A percentile compares a stretch with the other conserved stretches of the same genome.
Conservation (phyloP, 2,329 filamentous ascomycete species). For the Cyphellophora europaea region DNA sequence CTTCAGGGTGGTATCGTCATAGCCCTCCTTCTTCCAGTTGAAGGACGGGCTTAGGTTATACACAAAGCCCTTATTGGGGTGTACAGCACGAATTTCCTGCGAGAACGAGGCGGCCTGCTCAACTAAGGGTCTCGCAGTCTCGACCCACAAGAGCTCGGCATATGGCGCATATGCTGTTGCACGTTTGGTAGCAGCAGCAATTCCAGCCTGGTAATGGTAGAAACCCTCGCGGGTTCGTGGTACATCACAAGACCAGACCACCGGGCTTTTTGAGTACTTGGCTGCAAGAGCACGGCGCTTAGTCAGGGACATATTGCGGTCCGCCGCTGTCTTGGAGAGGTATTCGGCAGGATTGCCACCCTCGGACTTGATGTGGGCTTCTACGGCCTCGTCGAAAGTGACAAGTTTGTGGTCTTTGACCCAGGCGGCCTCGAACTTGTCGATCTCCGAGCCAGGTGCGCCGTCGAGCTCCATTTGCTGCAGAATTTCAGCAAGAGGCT, state of each 20-base stretch:
- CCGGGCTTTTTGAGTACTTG: conserved; percentile 54
- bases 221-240: conserved; percentile 88
- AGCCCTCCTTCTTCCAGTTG: conserved; percentile 97
- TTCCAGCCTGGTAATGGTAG: conserved; percentile 66
- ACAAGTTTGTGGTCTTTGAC: conserved; percentile 76
- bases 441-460: conserved; percentile 69
- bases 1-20: conserved; percentile 70
- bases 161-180: conserved; percentile 86
- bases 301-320: conserved; percentile 68
- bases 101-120: conserved; percentile 67
- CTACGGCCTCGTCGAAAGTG: conserved; percentile 85
- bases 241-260: conserved; percentile 84
- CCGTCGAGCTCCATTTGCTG: conserved; percentile 82
- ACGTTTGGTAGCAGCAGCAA: conserved; percentile 82
- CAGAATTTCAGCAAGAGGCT: conserved; percentile 77
- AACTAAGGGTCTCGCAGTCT: conserved; percentile 84
- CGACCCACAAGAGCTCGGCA: conserved; percentile 92
- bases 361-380: conserved; percentile 60
- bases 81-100: conserved; percentile 58
- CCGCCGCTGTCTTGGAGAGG: conserved; percentile 48
- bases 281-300: conserved; percentile 65
- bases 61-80: conserved; percentile 78
- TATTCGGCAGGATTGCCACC: conserved; percentile 60
- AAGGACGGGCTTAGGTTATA: conserved; percentile 96
- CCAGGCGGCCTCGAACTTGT: conserved; percentile 78